phyloP scores from a whole-genome alignment of 139 green algal species.

The Mychonastes homosphaera region DNA sequence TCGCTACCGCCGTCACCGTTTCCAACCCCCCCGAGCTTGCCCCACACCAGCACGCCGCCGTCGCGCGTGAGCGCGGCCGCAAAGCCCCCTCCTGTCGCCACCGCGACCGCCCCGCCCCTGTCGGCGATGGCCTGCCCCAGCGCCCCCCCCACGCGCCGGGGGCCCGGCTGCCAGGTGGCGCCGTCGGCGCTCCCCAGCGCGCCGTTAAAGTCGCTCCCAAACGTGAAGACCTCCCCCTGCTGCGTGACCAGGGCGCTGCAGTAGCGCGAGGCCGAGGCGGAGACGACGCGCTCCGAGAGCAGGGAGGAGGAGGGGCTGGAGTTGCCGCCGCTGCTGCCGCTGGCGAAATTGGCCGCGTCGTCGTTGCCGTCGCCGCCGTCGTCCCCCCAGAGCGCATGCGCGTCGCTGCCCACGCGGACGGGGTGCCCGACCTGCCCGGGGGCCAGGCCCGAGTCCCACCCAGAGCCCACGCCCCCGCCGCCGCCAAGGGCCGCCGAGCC shows the following conservation, averaged over 20 bases:
- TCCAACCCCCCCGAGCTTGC: slow-evolving; percentile 27
- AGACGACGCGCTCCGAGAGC: slow-evolving; percentile 21
- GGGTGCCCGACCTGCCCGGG: not conserved
- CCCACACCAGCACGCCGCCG: slow-evolving; percentile 53
- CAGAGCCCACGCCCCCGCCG: no score
- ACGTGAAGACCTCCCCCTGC: slow-evolving; percentile 32
- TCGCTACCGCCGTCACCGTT: not conserved
- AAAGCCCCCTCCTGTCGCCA: slow-evolving; percentile 48
- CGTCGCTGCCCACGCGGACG: not conserved
- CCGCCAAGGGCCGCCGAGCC: no score
- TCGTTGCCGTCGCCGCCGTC: not conserved
- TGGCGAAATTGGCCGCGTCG: not conserved
- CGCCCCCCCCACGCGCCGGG: slow-evolving; percentile 5
- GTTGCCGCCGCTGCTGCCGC: not conserved
- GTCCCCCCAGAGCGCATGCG: not conserved
- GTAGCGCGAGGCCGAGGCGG: slow-evolving; percentile 32
- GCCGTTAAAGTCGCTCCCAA: slow-evolving; percentile 48
- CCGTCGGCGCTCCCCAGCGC: slow-evolving; percentile 25
- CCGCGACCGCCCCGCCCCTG: slow-evolving; percentile 35
- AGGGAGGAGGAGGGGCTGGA: slow-evolving; percentile 1
- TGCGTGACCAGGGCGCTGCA: slow-evolving; percentile 32
- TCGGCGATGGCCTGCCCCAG: slow-evolving; percentile 28
- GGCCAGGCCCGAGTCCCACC: no score
- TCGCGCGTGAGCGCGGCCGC: slow-evolving; percentile 34
- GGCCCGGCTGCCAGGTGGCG: slow-evolving; percentile 28